Conservation (phyloP, 441 rosid species). For the Pelargonium myrrhifolium region DNA sequence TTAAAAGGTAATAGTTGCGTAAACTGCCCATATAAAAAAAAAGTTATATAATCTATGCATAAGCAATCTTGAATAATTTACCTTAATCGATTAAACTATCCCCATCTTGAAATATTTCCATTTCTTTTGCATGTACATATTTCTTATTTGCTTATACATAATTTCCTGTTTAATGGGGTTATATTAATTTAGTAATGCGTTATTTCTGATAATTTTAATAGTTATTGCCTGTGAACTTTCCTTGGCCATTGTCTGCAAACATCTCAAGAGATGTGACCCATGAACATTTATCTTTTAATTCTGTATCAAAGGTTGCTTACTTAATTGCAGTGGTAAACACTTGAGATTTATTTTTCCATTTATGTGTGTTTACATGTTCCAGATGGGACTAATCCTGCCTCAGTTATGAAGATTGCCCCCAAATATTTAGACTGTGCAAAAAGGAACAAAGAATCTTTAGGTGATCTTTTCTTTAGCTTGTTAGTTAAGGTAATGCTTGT, state of each 20-base stretch:
- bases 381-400: constrained; percentile 40
- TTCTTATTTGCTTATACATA: too few species aligned
- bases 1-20: constrained; percentile 31
- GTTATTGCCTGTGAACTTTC: too few species aligned
- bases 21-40: neutral
- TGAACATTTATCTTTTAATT: neutral
- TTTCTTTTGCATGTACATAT: too few species aligned
- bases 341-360: neutral
- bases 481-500: constrained; percentile 34
- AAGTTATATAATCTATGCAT: neutral
- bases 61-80: neutral
- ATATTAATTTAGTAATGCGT: too few species aligned
- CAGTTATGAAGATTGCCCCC: constrained; percentile 26
- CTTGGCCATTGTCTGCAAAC: neutral
- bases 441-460: constrained; percentile 37
- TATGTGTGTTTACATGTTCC: constrained; percentile 13
- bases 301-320: neutral
- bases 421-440: constrained; percentile 40
- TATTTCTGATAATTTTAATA: too few species aligned
- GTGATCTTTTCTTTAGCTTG: constrained; percentile 36
- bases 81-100: neutral
- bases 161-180: too few species aligned
- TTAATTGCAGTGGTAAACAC: too few species aligned
- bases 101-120: neutral
- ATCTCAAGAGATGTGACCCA: neutral